Evolutionary conservation across 2,329 filamentous ascomycete genomes (phyloP).

Genomic region (Colletotrichum viniferum): DNA sequence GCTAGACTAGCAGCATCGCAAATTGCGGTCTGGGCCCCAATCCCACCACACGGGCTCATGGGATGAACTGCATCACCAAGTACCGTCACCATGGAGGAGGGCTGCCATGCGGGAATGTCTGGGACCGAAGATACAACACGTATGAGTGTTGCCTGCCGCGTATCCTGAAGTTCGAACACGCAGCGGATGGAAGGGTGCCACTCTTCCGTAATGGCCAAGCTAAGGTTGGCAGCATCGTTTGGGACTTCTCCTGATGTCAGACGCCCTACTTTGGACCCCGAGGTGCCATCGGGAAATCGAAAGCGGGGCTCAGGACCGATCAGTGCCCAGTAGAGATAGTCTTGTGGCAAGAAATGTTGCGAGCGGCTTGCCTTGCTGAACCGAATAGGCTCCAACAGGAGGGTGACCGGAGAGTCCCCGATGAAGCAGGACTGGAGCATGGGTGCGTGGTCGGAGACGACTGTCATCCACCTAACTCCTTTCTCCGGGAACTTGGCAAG

Average conservation of each 20-base stretch:
- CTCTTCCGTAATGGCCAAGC: slow-evolving; percentile 39
- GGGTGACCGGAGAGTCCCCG: background rate
- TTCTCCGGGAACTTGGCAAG: background rate
- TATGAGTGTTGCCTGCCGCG: slow-evolving; percentile 65
- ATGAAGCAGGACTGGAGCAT: background rate
- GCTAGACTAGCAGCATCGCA: background rate
- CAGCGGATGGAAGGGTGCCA: slow-evolving; percentile 55
- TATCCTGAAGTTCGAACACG: slow-evolving; percentile 63
- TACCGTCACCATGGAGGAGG: slow-evolving; percentile 60
- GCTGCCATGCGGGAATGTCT: slow-evolving; percentile 65
- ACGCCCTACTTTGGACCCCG: background rate
- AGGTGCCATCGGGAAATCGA: background rate
- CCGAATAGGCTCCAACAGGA: background rate
- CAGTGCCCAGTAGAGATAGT: slow-evolving; percentile 5
- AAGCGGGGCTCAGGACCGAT: background rate
- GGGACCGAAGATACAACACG: slow-evolving; percentile 69
- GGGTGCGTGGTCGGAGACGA: background rate
- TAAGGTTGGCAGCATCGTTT: background rate
- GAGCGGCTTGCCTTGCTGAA: background rate
- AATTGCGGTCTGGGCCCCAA: slow-evolving; percentile 36
- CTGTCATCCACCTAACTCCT: background rate
- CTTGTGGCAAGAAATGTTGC: background rate
- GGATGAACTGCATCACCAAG: slow-evolving; percentile 63
- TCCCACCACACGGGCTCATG: slow-evolving; percentile 62
- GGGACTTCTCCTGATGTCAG: background rate